Base-by-base conservation (phyloP, 2,329 filamentous ascomycete genomes). In the Colletotrichum tanaceti region DNA sequence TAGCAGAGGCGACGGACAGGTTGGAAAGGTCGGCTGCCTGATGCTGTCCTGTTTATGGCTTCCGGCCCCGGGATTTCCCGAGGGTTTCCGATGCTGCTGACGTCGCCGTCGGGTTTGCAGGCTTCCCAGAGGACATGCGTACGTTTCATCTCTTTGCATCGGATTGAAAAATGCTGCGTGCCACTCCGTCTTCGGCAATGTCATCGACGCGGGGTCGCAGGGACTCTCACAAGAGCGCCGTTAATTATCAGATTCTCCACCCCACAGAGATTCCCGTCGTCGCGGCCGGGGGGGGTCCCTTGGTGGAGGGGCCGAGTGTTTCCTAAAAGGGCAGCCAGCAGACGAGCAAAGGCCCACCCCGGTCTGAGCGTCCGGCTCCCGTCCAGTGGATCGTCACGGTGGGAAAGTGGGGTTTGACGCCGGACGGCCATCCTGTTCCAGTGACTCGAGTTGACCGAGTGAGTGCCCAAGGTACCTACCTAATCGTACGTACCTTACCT, bases 281-380 rank as follows among this genome's bases (percentile, higher is more conserved):
- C 13, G 18, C 24, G 28, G 2, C 35, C n/a, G n/a, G n/a, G n/a
- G n/a, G 10, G 28, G 28, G 57, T 28, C 43, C 41, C 61, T 68
- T 61, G 62, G 66, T 5, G 2, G 22, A 24, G 43, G 39, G 22
- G 43, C 14, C 22, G 24, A 46, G 35, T 61, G 28, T 24, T 68
- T 65, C 66, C 62, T 20, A 46, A 57, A 65, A n/a, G 38, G 62
- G 66, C 49, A 68, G 55, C 66, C 16, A 52, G 62, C 44, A 60
- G 24, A n/a, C 13, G 14, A 43, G 18, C 5, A 1, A 1, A 28
- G 58, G 13, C 39, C 60, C 65, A 68, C 60, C 39, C 62, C 66
- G 66, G 61, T 68, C 54, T 59, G 47, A 68, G 9, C 20, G 54
- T 28, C 60, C 60, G 65, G 53, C 39, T 44, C 64, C 39, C 54